Evolutionary conservation across 169 alveolate species (phyloP).

Genomic region (Cryptosporidium muris): DNA sequence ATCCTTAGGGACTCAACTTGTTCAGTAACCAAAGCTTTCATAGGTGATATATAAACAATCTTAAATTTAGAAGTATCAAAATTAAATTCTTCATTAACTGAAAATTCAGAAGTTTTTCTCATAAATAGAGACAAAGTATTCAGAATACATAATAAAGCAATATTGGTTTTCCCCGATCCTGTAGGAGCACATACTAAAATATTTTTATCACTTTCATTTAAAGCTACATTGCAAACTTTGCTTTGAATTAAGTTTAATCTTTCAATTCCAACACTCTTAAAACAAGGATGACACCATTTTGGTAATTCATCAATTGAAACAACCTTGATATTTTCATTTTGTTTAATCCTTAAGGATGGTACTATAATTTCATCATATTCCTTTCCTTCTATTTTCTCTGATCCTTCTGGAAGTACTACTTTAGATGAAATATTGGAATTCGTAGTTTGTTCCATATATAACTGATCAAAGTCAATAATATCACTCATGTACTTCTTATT

Average conservation of each 20-base stretch:
- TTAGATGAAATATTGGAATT: conserved; percentile 88
- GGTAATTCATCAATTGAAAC: conserved; percentile 86
- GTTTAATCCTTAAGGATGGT: conserved; percentile 78
- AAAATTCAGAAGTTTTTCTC: conserved; percentile 3
- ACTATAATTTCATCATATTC: conserved; percentile 85
- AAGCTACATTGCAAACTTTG: conserved; percentile 92
- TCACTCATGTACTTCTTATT: conserved; percentile 55
- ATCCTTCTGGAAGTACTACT: conserved; percentile 92
- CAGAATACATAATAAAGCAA: conserved; percentile 97
- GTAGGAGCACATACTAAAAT: conserved; percentile 99
- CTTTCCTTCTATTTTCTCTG: conserved; percentile 86
- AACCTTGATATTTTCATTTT: conserved; percentile 76
- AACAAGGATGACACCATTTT: conserved; percentile 93
- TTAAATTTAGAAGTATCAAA: conserved; percentile 85
- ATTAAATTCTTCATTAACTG: neutral
- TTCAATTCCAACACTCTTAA: conserved; percentile 81
- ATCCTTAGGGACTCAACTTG: conserved; percentile 84
- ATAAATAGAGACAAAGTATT: conserved; percentile 85
- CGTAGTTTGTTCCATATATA: conserved; percentile 86
- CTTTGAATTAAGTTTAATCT: conserved; percentile 94
- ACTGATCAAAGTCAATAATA: conserved; percentile 83
- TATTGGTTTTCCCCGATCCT: conserved; percentile 99
- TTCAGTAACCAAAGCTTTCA: conserved; percentile 99
- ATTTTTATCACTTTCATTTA: conserved; percentile 91
- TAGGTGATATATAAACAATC: conserved; percentile 98